Evolutionary conservation across 1,139 yeast species (phyloP).

Genomic region (Kodamaea sp.): DNA sequence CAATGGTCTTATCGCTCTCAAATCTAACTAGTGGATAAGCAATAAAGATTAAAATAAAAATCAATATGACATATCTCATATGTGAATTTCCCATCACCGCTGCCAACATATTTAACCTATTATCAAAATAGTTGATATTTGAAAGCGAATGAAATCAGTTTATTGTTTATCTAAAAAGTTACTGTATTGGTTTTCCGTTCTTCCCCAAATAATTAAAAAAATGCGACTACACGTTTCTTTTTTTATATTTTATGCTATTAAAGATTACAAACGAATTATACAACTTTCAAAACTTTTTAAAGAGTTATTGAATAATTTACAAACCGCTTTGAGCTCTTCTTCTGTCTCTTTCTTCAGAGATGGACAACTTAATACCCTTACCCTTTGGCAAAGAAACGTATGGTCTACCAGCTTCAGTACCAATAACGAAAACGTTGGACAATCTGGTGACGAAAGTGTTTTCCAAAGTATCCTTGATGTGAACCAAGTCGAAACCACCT

Average conservation of each 20-base stretch:
- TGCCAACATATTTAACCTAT: no score
- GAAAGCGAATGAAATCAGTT: background rate
- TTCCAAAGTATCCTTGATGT: slow-evolving; percentile 96
- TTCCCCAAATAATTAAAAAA: background rate
- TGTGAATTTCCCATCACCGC: no score
- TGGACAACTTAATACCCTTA: slow-evolving; percentile 98
- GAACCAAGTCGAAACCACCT: slow-evolving; percentile 99
- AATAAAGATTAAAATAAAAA: no score
- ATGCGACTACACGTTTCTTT: background rate
- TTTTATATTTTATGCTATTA: slow-evolving; percentile 1
- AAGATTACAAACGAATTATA: background rate
- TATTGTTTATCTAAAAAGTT: no score
- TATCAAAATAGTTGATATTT: background rate
- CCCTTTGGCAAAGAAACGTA: slow-evolving; percentile 98
- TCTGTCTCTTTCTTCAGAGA: slow-evolving; percentile 99
- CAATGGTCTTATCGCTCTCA: background rate
- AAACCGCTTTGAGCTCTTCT: slow-evolving; percentile 73
- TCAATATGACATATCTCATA: no score
- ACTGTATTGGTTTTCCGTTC: background rate
- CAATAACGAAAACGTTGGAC: slow-evolving; percentile 93
- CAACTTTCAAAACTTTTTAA: background rate
- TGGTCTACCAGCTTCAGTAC: slow-evolving; percentile 94
- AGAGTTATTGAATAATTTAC: slow-evolving; percentile 21
- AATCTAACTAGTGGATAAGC: no score
- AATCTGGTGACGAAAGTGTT: slow-evolving; percentile 99